Base-by-base conservation (phyloP, 2,329 filamentous ascomycete species). In the Ascochyta viciae-villosae region DNA sequence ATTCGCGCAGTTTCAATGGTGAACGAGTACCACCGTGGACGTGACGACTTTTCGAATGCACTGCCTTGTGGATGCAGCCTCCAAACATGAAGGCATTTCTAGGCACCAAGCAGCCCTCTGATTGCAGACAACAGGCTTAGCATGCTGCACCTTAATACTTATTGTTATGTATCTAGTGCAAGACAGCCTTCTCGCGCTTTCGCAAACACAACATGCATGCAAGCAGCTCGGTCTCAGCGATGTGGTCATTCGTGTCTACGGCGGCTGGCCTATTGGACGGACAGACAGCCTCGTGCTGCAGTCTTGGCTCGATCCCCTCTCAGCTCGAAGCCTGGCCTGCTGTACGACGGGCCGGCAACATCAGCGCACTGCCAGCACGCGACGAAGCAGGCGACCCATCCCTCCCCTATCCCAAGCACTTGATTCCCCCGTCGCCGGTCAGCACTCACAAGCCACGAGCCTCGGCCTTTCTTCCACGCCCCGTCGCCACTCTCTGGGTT, bases 361-460 rank as follows among this genome's bases (percentile, higher is more conserved):
- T 49, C 61, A 65, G 42, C 61, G 57, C 62, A 65, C 64, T 53
- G 56, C 63, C 50, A 65, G 68, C 70, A 73, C 70, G 69, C 71
- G 71, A 73, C 70, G 59, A 66, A 57, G 53, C 54, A 59, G 53
- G 57, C 57, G 56, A 45, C 52, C 43, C 42, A 31, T 26, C 51
- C 22, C 42, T 48, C 54, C 35, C 43, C 15, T n/a, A 45, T 15
- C 29, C 29, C 29, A 31, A 31, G 29, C 37, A 44, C 26, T 33
- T 34, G 52, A 52, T 58, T 45, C 56, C 49, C 31, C 29, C 15
- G 37, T 56, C 42, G 29, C 47, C 37, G 29, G 52, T 60, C 60
- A 57, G 50, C 57, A 52, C 56, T 48, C 38, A 51, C 52, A 50
- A 62, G 45, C 57, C 48, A 61, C 62, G 54, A 64, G 67, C 71